Base-by-base conservation (phyloP, 176 grass and related monocot species). In the Cenchrus fungigraminus region DNA sequence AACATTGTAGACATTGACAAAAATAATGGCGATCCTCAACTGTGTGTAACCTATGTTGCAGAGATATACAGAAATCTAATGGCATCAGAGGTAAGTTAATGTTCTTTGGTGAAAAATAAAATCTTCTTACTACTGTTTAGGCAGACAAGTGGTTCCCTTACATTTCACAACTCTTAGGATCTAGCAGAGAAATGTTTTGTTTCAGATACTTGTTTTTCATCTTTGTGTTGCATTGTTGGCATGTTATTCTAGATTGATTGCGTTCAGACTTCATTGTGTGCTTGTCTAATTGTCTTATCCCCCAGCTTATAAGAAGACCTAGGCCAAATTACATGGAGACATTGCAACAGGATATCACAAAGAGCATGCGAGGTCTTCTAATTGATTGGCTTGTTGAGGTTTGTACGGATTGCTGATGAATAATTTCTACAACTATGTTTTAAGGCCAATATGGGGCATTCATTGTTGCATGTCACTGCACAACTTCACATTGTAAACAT, bases 331-430 rank as follows among this genome's bases (percentile, higher is more conserved):
- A 87, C 44, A 74, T 90, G 80, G 84, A 90, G 53, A 40, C 61
- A 83, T 68, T 90, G 80, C 89, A 90, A 49, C 54, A 29, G 60
- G 84, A 90, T 60, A 87, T 90, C 76, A 84, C 60, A 68, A 68
- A 68, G 75, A 54, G 71, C 74, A 92, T 90, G 90, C 88, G 90
- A 45, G 86, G 85, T 59, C 74, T 92, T 83, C 83, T 95, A 28
- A 82, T 92, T 74, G 93, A 95, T 75, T 95, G 93, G 90, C 93
- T 95, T 88, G 85, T 95, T 71, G 90, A 88, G 90, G 90, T 95
- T 86, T 54, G 79, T 81, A 71, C 51, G 57, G 56, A 51, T 66
- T 74, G 59, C 50, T 78, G 55, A 70, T 59, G 29, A 82, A 58
- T 72, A 44, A 37, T 66, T 62, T 65, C 10, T 50, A 66, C 16